Base-by-base conservation (phyloP, 1,284 basidiomycete genomes). In the Schizophyllum commune region DNA sequence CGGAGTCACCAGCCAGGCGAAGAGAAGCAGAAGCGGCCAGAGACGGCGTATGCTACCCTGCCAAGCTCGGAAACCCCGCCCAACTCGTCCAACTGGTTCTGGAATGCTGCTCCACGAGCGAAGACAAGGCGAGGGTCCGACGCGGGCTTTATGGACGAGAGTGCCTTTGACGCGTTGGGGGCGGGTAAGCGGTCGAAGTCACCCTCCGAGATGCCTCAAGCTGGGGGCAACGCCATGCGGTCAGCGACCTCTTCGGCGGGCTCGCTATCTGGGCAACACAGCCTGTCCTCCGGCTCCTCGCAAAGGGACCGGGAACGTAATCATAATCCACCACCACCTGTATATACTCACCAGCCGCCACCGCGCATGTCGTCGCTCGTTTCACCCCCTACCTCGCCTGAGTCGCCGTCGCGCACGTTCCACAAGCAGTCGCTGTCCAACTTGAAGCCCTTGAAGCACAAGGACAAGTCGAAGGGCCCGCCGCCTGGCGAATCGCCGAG, bases 1-100 rank as follows among this genome's bases (percentile, higher is more conserved):
- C 81, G 79, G 72, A 81, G 81, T 61, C 67, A 78, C 60, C 71
- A 71, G 59, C 32, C 73, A n/a, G n/a, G n/a, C 27, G 66, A 63
- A 9, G 73, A 75, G 21, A 65, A 65, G 55, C 59, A 60, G 56
- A 57, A 52, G 57, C 63, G 60, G 13, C 58, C 63, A 13, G 58
- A 62, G 65, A 64, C 59, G 39, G 58, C 56, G 66, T 65, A 56
- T n/a, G 63, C 59, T 7, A 62, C 57, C 60, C 61, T 57, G 57
- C 60, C 64, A 58, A 52, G 32, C 22, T 66, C 58, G 15, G 65
- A 62, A 52, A 47, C 60, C 59, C 62, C 62, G 21, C 57, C 58
- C 32, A 60, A 61, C 32, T 63, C 63, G 7, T 64, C 65, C 27
- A 59, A 56, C 11, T 66, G 63, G 63, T 62, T 64, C 52, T 34